Evolutionary conservation across 805 yeast genomes (phyloP), one percentile per base, ranked within the genome.

Genomic region (Schizosaccharomyces lindneri): DNA sequence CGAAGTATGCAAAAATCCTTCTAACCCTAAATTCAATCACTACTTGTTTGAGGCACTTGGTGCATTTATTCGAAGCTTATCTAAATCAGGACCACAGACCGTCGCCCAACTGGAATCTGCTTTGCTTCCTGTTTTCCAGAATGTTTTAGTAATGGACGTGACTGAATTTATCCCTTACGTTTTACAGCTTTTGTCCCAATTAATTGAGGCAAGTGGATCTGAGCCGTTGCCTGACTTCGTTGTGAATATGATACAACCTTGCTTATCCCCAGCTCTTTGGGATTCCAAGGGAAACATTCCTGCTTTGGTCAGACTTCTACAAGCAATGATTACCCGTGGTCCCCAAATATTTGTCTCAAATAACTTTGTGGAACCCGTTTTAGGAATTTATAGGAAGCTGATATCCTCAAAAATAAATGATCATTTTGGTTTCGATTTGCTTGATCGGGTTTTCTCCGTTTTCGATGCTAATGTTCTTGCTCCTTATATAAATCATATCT

Each of bases 301-400:
- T 1, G 97, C 96, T 1, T 80, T 90, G 24, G 83, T 94, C 0
- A 79, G 96, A 66, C 74, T 93, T 61, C 74, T 93, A 48, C 78
- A 81, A 62, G 81, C 87, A 5, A 81, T 90, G 24, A 72, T 84
- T 43, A 71, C 71, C 57, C 80, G 78, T 59, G 71, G 73, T 3
- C 68, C 72, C 2, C 67, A 68, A 27, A n/a, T 48, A 11, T 67
- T 73, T 9, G 72, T 81, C n/a, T 68, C 70, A 36, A 70, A 70
- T 19, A 78, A 76, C 60, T 62, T 68, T 48, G 70, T 87, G 55
- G 79, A 85, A 43, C 95, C 97, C 2, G 79, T 93, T 39, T 74
- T 93, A 51, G 99, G 99, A 48, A 95, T 93, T n/a, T 94, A 87
- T 76, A 98, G 94, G 73, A 87, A 89, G 70, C 75, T 93, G 65